Conservation (phyloP, 768 basidiomycete species). For the Pleurotus eryngii region DNA sequence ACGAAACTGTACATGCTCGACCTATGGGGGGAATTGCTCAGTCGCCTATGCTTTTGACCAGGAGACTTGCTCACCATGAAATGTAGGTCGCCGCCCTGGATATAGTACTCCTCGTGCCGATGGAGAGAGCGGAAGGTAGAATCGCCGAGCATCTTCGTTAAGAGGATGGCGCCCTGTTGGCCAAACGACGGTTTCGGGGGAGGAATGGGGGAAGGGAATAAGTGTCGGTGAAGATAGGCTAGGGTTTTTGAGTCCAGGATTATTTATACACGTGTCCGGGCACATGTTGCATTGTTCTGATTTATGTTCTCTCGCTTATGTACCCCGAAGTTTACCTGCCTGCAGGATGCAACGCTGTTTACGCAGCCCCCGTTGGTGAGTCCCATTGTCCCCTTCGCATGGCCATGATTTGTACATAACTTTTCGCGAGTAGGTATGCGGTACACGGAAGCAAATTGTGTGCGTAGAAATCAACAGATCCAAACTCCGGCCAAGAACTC, state of each 20-base stretch:
- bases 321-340: slow-evolving; percentile 8
- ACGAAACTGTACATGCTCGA: slow-evolving; percentile 48
- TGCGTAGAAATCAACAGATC: neutral
- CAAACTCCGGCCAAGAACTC: neutral
- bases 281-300: slow-evolving; percentile 22
- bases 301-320: slow-evolving; percentile 14
- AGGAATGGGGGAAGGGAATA: slow-evolving; percentile 26
- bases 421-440: too few relatives aligned
- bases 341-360: slow-evolving; percentile 7
- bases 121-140: slow-evolving; percentile 2
- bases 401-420: neutral
- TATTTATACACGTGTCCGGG: slow-evolving; percentile 24
- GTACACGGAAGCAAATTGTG: slow-evolving; percentile 3
- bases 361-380: slow-evolving; percentile 1
- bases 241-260: slow-evolving; percentile 29
- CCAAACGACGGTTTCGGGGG: slow-evolving; percentile 25
- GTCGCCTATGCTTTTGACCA: too few relatives aligned
- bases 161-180: slow-evolving; percentile 16
- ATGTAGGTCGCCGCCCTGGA: slow-evolving; percentile 48
- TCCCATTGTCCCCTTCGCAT: slow-evolving; percentile 6
- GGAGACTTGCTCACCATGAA: slow-evolving; percentile 43
- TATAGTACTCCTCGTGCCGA: slow-evolving; percentile 40
- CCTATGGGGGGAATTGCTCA: too few relatives aligned
- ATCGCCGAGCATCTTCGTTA: slow-evolving; percentile 13
- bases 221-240: slow-evolving; percentile 31